These are phyloP conservation scores for Erythrophleum ivorense DNA, from an alignment of 331 rosid species.

Conservation along the genomic window DNA sequence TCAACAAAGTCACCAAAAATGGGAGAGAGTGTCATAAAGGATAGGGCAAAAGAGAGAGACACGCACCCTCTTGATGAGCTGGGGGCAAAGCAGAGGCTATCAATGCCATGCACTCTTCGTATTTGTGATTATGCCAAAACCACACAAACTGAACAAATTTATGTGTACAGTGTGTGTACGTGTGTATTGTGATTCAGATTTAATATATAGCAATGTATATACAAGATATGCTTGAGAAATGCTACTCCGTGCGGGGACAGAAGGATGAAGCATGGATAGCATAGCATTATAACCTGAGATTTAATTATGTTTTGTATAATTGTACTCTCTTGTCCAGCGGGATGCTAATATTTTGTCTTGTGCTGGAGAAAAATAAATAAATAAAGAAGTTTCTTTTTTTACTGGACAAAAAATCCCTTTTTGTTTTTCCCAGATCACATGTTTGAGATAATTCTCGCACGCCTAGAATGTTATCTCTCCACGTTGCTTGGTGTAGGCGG, in stretches of 20 bases:
- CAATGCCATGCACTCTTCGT: not conserved
- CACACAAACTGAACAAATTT: not conserved
- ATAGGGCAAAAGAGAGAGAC: not conserved
- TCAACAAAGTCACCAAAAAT: slow-evolving; percentile 17
- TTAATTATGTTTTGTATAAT: not conserved
- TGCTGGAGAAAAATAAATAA: not conserved
- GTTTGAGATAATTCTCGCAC: not conserved
- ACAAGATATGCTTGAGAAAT: not conserved
- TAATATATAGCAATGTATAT: too few relatives aligned
- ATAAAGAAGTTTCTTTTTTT: slow-evolving; percentile 7
- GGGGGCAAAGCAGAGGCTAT: not conserved
- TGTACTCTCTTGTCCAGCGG: not conserved
- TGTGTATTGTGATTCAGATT: too few relatives aligned
- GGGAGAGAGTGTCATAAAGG: not conserved
- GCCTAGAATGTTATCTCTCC: not conserved
- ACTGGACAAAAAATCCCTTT: slow-evolving; percentile 26
- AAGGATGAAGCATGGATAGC: not conserved
- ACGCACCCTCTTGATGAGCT: not conserved
- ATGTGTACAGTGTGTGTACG: too few relatives aligned
- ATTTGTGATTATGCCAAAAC: not conserved
- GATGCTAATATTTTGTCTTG: not conserved
- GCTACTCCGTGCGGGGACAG: not conserved
- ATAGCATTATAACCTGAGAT: not conserved
- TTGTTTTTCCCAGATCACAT: not conserved
- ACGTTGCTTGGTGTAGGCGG: too few relatives aligned